Percentiles rank a stretch among this genome's conserved stretches.
Conservation (phyloP, 345 rosid species). For the Mallotus nudiflorus region DNA sequence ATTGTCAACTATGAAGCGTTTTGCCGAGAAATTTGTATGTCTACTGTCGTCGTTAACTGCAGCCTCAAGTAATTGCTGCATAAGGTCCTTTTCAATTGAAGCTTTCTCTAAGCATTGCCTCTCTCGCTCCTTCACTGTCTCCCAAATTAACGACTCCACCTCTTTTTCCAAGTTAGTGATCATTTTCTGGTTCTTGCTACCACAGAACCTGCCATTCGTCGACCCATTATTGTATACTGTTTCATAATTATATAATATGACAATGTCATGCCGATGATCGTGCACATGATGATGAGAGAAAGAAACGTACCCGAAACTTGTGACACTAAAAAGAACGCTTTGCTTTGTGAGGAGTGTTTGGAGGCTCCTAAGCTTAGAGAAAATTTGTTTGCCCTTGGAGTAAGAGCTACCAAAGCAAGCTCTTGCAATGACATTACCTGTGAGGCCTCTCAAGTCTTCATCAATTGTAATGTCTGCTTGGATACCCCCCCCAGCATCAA, state of each 20-base stretch:
- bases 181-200: slow-evolving; percentile 36
- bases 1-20: slow-evolving; percentile 67
- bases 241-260: too few species aligned
- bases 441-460: slow-evolving; percentile 14
- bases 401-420: slow-evolving; percentile 25
- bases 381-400: slow-evolving; percentile 18
- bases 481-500: background rate
- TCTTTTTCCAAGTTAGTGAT: slow-evolving; percentile 53
- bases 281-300: background rate
- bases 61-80: slow-evolving; percentile 65
- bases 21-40: slow-evolving; percentile 40
- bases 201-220: slow-evolving; percentile 27
- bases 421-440: slow-evolving; percentile 20
- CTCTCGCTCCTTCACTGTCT: slow-evolving; percentile 56
- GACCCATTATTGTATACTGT: too few species aligned
- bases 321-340: background rate
- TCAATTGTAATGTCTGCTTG: slow-evolving; percentile 18
- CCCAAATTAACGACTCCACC: slow-evolving; percentile 67
- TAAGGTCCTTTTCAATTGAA: slow-evolving; percentile 50
- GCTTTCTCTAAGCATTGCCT: slow-evolving; percentile 31
- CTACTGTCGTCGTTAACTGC: slow-evolving; percentile 37
- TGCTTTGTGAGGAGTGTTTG: background rate
- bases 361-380: slow-evolving; percentile 18
- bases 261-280: too few species aligned
- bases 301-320: slow-evolving; percentile 11